Conservation (phyloP, 228 moss, liverwort and hornwort species). For the Sphagnum magellanicum region DNA sequence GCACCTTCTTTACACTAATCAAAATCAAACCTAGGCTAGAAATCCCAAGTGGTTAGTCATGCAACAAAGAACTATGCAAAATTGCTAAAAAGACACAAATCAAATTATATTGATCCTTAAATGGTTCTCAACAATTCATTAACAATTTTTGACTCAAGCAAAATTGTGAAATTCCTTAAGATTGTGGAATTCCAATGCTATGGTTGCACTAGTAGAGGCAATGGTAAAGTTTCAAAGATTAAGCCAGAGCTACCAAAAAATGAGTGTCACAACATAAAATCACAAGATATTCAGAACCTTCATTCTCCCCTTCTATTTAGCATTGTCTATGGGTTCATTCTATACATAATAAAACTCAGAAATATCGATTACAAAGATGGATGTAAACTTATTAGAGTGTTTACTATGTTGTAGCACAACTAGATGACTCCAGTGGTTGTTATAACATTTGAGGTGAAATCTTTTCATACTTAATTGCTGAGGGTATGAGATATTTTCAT, state of each 20-base stretch:
- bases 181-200: not conserved
- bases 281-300: too few species aligned
- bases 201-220: not conserved
- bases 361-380: not conserved
- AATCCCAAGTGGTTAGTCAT: too few species aligned
- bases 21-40: too few species aligned
- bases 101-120: too few species aligned
- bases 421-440: constrained; percentile 90
- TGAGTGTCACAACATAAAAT: not conserved
- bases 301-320: too few species aligned
- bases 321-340: too few species aligned
- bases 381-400: constrained; percentile 60
- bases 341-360: not conserved
- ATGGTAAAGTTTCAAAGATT: not conserved
- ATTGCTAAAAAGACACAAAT: too few species aligned
- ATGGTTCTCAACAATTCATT: not conserved
- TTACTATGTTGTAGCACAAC: constrained; percentile 92
- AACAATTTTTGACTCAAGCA: too few species aligned
- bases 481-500: constrained; percentile 84
- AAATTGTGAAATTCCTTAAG: too few species aligned
- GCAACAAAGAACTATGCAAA: too few species aligned
- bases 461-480: constrained; percentile 69
- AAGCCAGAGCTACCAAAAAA: not conserved
- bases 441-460: constrained; percentile 43
- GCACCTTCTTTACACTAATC: too few species aligned